Conservation (phyloP, 192 early-diverging fungal genomes). For the Entomortierella chlamydospora region DNA sequence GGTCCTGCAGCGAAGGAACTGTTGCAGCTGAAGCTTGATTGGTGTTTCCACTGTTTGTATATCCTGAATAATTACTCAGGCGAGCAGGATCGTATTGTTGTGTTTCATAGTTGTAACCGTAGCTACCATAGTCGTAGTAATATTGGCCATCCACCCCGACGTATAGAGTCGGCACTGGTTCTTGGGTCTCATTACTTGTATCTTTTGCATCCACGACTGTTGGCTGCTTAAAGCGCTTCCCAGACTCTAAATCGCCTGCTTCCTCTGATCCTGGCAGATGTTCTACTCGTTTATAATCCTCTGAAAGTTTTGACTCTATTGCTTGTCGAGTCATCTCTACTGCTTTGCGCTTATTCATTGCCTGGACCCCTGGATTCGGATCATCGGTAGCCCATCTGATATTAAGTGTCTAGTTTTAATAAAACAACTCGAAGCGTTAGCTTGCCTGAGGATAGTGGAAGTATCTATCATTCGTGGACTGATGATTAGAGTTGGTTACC, state of each 20-base stretch:
- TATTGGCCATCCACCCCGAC: slow-evolving; percentile 38
- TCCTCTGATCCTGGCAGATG: slow-evolving; percentile 39
- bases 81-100: slow-evolving; percentile 41
- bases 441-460: too few species aligned
- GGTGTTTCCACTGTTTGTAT: not conserved
- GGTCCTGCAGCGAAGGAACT: slow-evolving; percentile 4
- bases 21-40: not conserved
- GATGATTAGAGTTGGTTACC: slow-evolving; percentile 59
- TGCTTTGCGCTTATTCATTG: slow-evolving; percentile 66
- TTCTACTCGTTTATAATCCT: slow-evolving; percentile 40
- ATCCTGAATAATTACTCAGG: slow-evolving; percentile 2
- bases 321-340: slow-evolving; percentile 67
- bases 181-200: not conserved
- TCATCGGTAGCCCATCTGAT: slow-evolving; percentile 89
- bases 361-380: slow-evolving; percentile 72
- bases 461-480: too few species aligned
- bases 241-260: not conserved
- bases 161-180: slow-evolving; percentile 12
- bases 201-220: not conserved
- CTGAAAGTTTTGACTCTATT: slow-evolving; percentile 68
- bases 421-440: too few species aligned
- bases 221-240: slow-evolving; percentile 6
- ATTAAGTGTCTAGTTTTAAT: slow-evolving; percentile 58
- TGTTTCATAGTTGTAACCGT: slow-evolving; percentile 46
- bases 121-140: slow-evolving; percentile 50